phyloP scores from a whole-genome alignment of 129 eudicot species.

The Flaveria ramosissima region DNA sequence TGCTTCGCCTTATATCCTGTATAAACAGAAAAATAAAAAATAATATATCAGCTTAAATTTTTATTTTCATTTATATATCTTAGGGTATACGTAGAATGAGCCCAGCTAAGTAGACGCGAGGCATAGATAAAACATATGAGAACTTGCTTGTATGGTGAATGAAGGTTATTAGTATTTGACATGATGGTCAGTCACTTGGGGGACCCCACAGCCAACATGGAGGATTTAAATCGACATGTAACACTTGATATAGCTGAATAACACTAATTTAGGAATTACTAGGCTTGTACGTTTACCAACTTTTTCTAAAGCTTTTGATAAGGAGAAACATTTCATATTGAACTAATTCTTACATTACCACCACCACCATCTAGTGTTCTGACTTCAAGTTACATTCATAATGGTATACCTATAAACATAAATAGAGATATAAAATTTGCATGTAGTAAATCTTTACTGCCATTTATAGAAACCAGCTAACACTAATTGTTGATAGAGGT shows the following conservation, averaged over 20 bases:
- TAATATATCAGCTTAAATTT: neutral
- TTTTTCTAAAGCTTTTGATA: neutral
- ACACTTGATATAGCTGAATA: neutral
- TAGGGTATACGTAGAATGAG: neutral
- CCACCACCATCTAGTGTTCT: neutral
- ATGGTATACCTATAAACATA: conserved; percentile 5
- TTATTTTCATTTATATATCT: neutral
- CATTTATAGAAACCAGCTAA: neutral
- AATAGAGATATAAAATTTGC: neutral
- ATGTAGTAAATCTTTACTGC: neutral
- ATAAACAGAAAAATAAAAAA: neutral
- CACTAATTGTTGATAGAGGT: neutral
- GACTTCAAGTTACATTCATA: neutral
- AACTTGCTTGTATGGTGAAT: neutral
- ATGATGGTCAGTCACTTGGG: neutral
- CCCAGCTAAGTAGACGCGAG: neutral
- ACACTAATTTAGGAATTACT: neutral
- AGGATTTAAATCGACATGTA: neutral
- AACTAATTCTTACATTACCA: conserved; percentile 5
- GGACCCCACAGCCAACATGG: neutral
- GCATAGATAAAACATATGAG: neutral
- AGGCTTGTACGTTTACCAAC: conserved; percentile 20
- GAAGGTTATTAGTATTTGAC: neutral
- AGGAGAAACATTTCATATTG: neutral
- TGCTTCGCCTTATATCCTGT: conserved; percentile 84